These are phyloP conservation scores for Pyronema domesticum DNA, from an alignment of 495 filamentous ascomycete genomes.

Conservation along the genomic window DNA sequence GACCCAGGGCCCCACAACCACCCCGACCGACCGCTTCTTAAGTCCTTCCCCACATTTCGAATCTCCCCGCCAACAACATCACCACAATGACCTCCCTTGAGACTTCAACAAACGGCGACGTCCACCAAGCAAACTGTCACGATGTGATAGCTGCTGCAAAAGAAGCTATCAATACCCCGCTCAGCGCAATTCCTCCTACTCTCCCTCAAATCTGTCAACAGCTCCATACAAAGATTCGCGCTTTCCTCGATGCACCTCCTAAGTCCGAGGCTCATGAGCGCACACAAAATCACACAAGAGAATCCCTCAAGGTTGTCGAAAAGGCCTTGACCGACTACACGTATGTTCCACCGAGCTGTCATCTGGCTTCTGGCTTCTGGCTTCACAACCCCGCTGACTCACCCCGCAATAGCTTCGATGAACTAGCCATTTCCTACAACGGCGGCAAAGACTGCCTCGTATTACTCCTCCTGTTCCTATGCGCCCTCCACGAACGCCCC, in stretches of 20 bases:
- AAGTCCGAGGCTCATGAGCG: constrained; percentile 38
- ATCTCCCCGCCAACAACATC: no score
- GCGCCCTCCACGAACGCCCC: constrained; percentile 34
- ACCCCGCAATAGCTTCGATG: constrained; percentile 37
- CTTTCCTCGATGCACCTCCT: constrained; percentile 47
- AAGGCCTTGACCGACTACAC: constrained; percentile 54
- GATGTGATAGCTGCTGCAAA: no score
- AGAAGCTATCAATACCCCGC: no score
- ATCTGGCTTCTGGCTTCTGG: not conserved
- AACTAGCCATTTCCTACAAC: constrained; percentile 87
- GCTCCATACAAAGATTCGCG: constrained; percentile 45
- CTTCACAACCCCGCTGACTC: not conserved
- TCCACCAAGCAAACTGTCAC: no score
- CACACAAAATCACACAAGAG: constrained; percentile 55
- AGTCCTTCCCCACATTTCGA: no score
- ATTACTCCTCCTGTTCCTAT: constrained; percentile 73
- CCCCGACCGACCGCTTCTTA: no score
- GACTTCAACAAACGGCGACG: no score
- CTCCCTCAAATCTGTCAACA: constrained; percentile 33
- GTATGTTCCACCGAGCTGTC: constrained; percentile 27
- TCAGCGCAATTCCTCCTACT: not conserved
- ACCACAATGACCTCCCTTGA: no score
- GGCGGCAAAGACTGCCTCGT: constrained; percentile 97
- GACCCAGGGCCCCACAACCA: no score
- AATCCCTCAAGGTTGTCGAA: constrained; percentile 51